These are phyloP conservation scores for Aspergillus ellipticus DNA, from an alignment of 495 filamentous ascomycete species.

Conservation along the genomic window DNA sequence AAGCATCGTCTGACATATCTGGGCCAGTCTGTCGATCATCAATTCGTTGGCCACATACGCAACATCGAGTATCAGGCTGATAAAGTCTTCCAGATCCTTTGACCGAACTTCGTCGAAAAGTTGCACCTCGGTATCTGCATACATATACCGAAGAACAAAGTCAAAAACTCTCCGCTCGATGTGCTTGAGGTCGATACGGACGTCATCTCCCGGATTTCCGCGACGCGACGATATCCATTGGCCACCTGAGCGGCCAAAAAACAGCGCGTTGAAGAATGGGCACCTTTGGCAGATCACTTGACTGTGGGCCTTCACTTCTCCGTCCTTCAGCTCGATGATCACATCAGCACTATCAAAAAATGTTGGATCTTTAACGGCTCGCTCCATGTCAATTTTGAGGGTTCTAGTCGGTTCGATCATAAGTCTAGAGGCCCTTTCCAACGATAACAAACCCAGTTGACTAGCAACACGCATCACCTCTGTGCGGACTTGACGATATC, in stretches of 20 bases:
- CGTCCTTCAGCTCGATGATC: constrained; percentile 70
- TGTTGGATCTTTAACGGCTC: constrained; percentile 58
- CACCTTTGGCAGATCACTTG: constrained; percentile 76
- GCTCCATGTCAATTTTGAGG: constrained; percentile 63
- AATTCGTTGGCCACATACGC: constrained; percentile 88
- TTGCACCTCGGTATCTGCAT: constrained; percentile 75
- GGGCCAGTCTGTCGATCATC: constrained; percentile 87
- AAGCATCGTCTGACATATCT: constrained; percentile 83
- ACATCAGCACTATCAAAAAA: constrained; percentile 77
- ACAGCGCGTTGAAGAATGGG: constrained; percentile 88
- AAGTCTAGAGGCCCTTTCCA: constrained; percentile 72
- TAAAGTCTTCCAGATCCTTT: constrained; percentile 72
- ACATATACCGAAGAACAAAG: constrained; percentile 77
- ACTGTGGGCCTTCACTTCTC: constrained; percentile 65
- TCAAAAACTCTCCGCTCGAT: constrained; percentile 67
- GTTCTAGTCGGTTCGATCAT: constrained; percentile 62
- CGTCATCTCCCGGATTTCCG: constrained; percentile 41
- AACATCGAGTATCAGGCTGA: constrained; percentile 87
- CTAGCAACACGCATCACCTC: constrained; percentile 80
- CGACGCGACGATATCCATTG: constrained; percentile 74
- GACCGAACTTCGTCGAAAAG: constrained; percentile 75
- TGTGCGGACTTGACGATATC: constrained; percentile 71
- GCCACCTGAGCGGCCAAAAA: constrained; percentile 78
- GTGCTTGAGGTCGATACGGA: constrained; percentile 81
- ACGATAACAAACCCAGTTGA: constrained; percentile 57